Percentiles rank a stretch among this genome's conserved stretches.
These are phyloP conservation scores for Leishmania major DNA, from an alignment of 208 protist species.

Conservation along the genomic window DNA sequence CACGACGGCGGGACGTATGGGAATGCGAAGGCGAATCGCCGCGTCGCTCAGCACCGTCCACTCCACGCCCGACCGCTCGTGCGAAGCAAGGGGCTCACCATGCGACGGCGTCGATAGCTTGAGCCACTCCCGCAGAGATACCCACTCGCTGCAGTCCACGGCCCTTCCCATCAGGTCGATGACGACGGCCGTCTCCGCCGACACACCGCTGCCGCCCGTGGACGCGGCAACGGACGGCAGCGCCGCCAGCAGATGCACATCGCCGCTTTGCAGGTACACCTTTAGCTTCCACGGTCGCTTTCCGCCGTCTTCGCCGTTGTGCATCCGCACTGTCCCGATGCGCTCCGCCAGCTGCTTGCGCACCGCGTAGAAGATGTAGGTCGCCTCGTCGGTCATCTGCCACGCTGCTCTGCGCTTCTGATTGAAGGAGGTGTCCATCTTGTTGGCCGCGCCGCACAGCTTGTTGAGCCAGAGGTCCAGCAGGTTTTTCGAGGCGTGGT, in stretches of 20 bases:
- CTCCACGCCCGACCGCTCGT: not conserved
- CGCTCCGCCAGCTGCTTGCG: slow-evolving; percentile 25
- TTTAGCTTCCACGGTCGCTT: not conserved
- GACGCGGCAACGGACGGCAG: not conserved
- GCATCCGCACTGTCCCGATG: slow-evolving; percentile 3
- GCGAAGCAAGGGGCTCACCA: not conserved
- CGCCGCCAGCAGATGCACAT: not conserved
- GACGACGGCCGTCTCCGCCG: slow-evolving; percentile 9
- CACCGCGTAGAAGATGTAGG: slow-evolving; percentile 25
- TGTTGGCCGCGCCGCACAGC: slow-evolving; percentile 34
- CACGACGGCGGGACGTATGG: slow-evolving; percentile 7
- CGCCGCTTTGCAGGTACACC: slow-evolving; percentile 9
- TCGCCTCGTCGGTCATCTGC: slow-evolving; percentile 28
- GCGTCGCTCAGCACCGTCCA: not conserved
- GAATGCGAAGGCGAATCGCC: slow-evolving; percentile 10
- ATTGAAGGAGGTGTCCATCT: slow-evolving; percentile 29
- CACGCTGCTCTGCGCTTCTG: slow-evolving; percentile 30
- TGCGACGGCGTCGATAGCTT: not conserved
- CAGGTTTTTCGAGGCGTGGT: slow-evolving; percentile 38
- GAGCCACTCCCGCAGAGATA: slow-evolving; percentile 16
- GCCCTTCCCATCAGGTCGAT: slow-evolving; percentile 15
- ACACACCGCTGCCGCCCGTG: not conserved
- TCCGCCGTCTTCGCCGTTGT: not conserved
- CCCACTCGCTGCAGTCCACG: not conserved
- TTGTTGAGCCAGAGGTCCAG: slow-evolving; percentile 41